These are phyloP conservation scores for Kwoniella mangroviensis DNA, from an alignment of 768 basidiomycete genomes.

Conservation along the genomic window DNA sequence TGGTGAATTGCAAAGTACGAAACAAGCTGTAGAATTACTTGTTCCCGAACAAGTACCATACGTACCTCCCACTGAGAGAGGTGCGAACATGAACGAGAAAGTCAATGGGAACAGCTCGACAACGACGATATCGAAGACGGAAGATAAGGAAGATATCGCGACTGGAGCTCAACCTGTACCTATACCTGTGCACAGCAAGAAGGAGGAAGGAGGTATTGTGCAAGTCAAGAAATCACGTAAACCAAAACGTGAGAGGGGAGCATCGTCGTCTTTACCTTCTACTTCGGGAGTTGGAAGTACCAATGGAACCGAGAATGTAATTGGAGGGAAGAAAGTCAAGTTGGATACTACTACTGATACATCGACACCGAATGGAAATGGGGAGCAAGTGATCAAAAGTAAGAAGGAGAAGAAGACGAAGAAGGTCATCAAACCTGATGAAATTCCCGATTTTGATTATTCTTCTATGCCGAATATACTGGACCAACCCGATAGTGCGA, in stretches of 20 bases:
- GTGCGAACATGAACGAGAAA: conserved; percentile 25
- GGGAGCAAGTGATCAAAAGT: background rate
- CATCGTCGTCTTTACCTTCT: conserved; percentile 8
- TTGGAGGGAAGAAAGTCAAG: conserved; percentile 31
- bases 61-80: conserved; percentile 70
- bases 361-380: conserved; percentile 6
- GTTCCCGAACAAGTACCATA: conserved; percentile 71
- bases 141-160: background rate
- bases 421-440: conserved; percentile 27
- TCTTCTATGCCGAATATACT: conserved; percentile 71
- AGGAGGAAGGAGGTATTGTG: conserved; percentile 69
- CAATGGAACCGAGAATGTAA: background rate
- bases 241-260: conserved; percentile 61
- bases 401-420: conserved; percentile 35
- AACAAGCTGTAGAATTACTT: background rate
- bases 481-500: conserved; percentile 60
- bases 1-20: conserved; percentile 11
- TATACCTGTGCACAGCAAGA: conserved; percentile 29
- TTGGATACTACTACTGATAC: background rate
- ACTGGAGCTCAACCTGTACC: background rate
- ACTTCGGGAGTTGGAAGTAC: conserved; percentile 7
- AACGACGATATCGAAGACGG: background rate
- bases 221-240: conserved; percentile 70
- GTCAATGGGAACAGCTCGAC: background rate
- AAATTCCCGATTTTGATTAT: conserved; percentile 72